Evolutionary conservation across 352 stramenopile species (phyloP), one percentile per base, ranked within the genome.

Genomic region (Phytophthora sojae): DNA sequence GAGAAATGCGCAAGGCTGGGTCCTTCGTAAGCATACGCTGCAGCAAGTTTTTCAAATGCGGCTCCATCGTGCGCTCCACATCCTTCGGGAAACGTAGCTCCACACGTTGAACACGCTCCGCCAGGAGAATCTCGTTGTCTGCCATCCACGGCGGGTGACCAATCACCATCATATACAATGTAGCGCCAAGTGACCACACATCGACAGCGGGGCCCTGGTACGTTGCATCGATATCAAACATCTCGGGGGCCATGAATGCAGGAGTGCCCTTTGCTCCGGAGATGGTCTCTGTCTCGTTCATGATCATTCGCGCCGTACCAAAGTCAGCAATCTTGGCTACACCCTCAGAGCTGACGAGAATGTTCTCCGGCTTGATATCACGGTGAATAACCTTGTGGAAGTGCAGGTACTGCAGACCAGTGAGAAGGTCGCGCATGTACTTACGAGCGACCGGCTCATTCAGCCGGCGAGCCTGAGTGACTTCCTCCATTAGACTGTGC

Each of bases 361-460:
- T 94, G 69, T 97, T 97, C 52, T 92, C 85, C 9, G 93, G 92
- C 71, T 98, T 98, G 64, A 98, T 95, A 59, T 98, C 94, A 21
- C 92, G 90, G 58, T 98, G 94, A 29, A 98, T 92, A 25, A 98
- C 91, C 71, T 97, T 95, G 79, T 98, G 92, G 61, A 95, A 94
- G 74, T 98, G 95, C 7, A 98, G 71, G 67, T 98, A 98, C 69
- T 98, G 83, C 45, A 98, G 71, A 4, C 94, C 95, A 2, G 78
- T 74, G 2, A 97, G 70, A n/a, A 98, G 61, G 61, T 98, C 92
- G 17, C 93, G 86, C 69, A 97, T 96, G 69, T 96, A 97, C 65
- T 95, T 92, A 25, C 90, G 77, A 29, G 90, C 87, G 6, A 93
- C 58, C 6, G 84, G 76, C 47, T 96, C 88, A 55, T 49, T 83